Percentiles rank a stretch among this genome's conserved stretches.
Conservation (phyloP, 371 early-diverging fungal genomes). For the Umbelopsis sp. region DNA sequence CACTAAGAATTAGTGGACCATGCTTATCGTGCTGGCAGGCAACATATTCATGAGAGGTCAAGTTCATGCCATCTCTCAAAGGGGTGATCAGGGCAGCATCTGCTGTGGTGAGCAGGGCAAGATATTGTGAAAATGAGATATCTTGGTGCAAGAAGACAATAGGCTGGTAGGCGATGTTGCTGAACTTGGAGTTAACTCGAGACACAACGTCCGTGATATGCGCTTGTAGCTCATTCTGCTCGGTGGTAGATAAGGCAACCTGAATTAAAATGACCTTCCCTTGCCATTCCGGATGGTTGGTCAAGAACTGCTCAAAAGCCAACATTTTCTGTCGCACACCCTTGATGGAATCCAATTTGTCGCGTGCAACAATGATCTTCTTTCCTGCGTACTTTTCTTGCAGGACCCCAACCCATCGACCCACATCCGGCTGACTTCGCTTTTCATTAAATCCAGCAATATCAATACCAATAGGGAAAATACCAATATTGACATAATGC, state of each 20-base stretch:
- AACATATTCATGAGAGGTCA: conserved; percentile 95
- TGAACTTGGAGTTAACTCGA: conserved; percentile 91
- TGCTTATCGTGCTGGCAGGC: conserved; percentile 86
- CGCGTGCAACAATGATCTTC: conserved; percentile 90
- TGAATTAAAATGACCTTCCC: conserved; percentile 79
- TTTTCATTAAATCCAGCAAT: conserved; percentile 63
- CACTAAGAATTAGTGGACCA: conserved; percentile 87
- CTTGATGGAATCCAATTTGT: conserved; percentile 93
- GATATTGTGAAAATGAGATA: conserved; percentile 84
- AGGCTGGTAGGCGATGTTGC: conserved; percentile 91
- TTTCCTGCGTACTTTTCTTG: conserved; percentile 83
- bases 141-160: conserved; percentile 92
- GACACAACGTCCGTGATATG: conserved; percentile 87
- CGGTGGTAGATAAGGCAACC: conserved; percentile 70
- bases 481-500: conserved; percentile 80
- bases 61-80: conserved; percentile 97
- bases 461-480: conserved; percentile 93
- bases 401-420: conserved; percentile 71
- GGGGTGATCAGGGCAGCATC: conserved; percentile 93
- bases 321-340: conserved; percentile 93
- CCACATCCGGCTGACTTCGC: conserved; percentile 69
- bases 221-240: conserved; percentile 73
- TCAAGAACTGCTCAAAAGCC: conserved; percentile 85
- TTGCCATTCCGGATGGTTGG: conserved; percentile 77
- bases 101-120: conserved; percentile 88